Evolutionary conservation across 75 land plant species (phyloP).

Genomic region (Cupressus sempervirens): DNA sequence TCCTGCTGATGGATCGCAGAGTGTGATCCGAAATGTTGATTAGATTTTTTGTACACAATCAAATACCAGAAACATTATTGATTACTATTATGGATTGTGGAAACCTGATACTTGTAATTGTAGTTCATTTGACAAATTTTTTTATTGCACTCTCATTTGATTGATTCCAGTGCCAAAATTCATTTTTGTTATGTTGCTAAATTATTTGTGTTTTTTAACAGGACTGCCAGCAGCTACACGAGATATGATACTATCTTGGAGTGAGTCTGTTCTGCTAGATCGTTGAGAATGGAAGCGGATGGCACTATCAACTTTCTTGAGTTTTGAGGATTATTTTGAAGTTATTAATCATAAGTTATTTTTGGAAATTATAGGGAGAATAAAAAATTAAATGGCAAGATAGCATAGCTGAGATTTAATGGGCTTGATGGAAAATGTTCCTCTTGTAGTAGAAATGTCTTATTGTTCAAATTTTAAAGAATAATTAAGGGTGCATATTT

Average conservation of each 20-base stretch:
- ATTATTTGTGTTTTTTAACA: slow-evolving; percentile 32
- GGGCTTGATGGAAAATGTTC: neutral
- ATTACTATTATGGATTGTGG: too few relatives aligned
- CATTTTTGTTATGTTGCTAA: neutral
- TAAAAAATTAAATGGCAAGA: neutral
- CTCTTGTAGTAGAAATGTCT: neutral
- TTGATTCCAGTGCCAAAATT: slow-evolving; percentile 9
- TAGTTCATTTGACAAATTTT: neutral
- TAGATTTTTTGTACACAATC: too few relatives aligned
- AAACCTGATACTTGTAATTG: too few relatives aligned
- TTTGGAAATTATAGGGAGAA: neutral
- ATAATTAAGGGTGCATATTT: neutral
- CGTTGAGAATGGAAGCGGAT: slow-evolving; percentile 26
- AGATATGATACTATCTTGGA: slow-evolving; percentile 89
- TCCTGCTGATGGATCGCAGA: too few relatives aligned
- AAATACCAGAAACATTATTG: too few relatives aligned
- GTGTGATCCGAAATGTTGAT: too few relatives aligned
- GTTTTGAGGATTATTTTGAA: neutral
- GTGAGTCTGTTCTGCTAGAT: slow-evolving; percentile 67
- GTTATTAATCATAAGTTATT: neutral
- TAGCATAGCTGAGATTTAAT: neutral
- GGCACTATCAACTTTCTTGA: neutral
- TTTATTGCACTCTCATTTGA: neutral
- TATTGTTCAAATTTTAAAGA: neutral
- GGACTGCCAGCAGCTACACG: slow-evolving; percentile 76